Conservation (phyloP, 164 flowering plant species). For the Vitis riparia region DNA sequence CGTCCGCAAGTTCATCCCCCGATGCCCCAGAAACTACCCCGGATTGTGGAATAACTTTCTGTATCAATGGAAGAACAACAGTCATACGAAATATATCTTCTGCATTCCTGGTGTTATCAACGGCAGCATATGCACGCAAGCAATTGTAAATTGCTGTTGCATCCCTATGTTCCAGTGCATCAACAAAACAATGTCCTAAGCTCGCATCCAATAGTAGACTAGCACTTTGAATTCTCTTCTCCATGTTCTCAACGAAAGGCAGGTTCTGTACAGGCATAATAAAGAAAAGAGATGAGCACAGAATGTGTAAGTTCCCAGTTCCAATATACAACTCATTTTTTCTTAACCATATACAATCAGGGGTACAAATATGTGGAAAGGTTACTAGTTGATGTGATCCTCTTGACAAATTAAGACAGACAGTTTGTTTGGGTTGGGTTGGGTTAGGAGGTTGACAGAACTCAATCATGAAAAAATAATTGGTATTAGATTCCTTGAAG, state of each 20-base stretch:
- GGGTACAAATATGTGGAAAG: background rate
- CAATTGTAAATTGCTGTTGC: slow-evolving; percentile 89
- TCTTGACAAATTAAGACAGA: too few relatives aligned
- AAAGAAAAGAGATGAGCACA: slow-evolving; percentile 30
- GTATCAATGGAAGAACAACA: slow-evolving; percentile 67
- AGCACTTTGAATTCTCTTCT: slow-evolving; percentile 85
- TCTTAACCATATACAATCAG: slow-evolving; percentile 1
- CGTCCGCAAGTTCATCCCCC: slow-evolving; percentile 75
- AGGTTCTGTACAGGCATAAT: slow-evolving; percentile 91
- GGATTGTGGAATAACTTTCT: slow-evolving; percentile 54
- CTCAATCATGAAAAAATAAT: too few relatives aligned
- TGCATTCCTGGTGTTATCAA: slow-evolving; percentile 82
- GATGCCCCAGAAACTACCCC: slow-evolving; percentile 19
- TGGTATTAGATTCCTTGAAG: too few relatives aligned
- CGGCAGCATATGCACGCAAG: slow-evolving; percentile 97
- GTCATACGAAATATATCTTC: slow-evolving; percentile 88
- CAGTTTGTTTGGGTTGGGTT: too few relatives aligned
- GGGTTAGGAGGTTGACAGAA: too few relatives aligned
- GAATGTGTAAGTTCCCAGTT: slow-evolving; percentile 1
- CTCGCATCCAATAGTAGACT: slow-evolving; percentile 76
- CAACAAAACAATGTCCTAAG: slow-evolving; percentile 91
- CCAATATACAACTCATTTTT: background rate
- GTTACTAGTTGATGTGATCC: too few relatives aligned
- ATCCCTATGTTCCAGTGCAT: slow-evolving; percentile 82
- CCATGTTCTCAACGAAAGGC: slow-evolving; percentile 96